Percentiles rank a stretch among this genome's conserved stretches.
Conservation (phyloP, 2,329 filamentous ascomycete genomes). For the Aspergillus ochraceus region DNA sequence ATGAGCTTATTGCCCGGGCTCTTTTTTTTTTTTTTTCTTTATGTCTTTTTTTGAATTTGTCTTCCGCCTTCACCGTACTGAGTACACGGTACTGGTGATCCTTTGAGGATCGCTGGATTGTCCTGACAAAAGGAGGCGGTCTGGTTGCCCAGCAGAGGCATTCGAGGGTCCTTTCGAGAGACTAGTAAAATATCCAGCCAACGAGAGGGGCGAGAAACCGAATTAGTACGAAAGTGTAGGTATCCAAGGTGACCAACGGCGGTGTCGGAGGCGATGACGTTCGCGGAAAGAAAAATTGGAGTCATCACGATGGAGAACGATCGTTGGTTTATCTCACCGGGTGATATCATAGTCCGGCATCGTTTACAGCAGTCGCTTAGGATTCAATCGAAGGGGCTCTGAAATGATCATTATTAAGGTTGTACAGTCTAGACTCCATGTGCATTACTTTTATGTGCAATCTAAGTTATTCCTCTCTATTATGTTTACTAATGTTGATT, state of each 20-base stretch:
- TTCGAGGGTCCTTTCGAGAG: background rate
- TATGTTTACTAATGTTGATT: background rate
- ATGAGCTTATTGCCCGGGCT: background rate
- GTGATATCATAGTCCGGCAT: background rate
- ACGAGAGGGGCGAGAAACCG: conserved; percentile 7
- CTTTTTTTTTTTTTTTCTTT: no score
- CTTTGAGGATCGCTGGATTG: background rate
- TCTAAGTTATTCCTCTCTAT: background rate
- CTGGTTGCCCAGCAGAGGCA: background rate
- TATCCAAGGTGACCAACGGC: conserved; percentile 1
- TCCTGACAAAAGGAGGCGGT: background rate
- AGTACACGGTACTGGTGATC: background rate
- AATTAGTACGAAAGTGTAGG: conserved; percentile 2
- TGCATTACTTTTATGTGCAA: background rate
- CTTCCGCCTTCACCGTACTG: background rate
- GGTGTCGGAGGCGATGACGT: conserved; percentile 11
- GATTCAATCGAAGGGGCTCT: background rate
- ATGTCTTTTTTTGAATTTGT: no score
- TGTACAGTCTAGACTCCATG: background rate
- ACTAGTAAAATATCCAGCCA: conserved; percentile 1
- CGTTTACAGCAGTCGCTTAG: no score
- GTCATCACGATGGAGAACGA: background rate
- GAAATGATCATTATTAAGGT: background rate
- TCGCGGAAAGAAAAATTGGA: background rate
- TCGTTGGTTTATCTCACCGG: background rate